Base-by-base conservation (phyloP, 139 green algal species). In the Nannochloris sp. region DNA sequence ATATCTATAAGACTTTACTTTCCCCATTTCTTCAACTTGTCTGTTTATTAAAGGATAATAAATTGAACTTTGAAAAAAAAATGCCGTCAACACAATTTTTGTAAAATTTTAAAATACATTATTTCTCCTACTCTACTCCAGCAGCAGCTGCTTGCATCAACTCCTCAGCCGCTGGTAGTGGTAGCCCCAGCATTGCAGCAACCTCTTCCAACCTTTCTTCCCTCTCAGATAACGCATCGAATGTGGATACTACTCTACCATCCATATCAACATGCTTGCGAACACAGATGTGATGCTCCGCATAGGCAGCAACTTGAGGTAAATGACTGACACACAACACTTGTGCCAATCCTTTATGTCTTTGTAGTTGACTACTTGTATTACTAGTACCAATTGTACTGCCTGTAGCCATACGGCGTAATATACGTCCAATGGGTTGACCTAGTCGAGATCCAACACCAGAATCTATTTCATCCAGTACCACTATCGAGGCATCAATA, bases 381-480 rank as follows among this genome's bases (percentile, higher is more conserved):
- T 51, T 19, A 19, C 19, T 19, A 51, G 42, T 19, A 27, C n/a
- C 4, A 31, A 12, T 31, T 24, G 25, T 33, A 9, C 13, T 33
- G 19, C 32, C 12, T 19, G 15, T 42, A 10, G 56, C 36, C 82
- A 95, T 90, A 24, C 79, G 69, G 1, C 62, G 61, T 64, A 95
- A 62, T 60, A 91, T 70, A 4, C 53, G 64, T 6, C 85, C 88
- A 19, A 95, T 72, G 4, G 68, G 65, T 29, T 47, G 32, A 0
- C 88, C 88, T 64, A 95, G 67, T 10, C 88, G 67, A 27, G 60
- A 53, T 42, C 88, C 88, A 33, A 92, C 72, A 13, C 86, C 81
- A 1, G 73, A 75, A 64, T 95, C 88, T 35, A 93, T 74, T 65
- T 95, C 88, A 70, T 95, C 88, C 67, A 95, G 33, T 4, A 95